A percentile compares a stretch with the other conserved stretches of the same genome.
Conservation (phyloP, 1,139 yeast genomes). For the Geotrichum candidum region DNA sequence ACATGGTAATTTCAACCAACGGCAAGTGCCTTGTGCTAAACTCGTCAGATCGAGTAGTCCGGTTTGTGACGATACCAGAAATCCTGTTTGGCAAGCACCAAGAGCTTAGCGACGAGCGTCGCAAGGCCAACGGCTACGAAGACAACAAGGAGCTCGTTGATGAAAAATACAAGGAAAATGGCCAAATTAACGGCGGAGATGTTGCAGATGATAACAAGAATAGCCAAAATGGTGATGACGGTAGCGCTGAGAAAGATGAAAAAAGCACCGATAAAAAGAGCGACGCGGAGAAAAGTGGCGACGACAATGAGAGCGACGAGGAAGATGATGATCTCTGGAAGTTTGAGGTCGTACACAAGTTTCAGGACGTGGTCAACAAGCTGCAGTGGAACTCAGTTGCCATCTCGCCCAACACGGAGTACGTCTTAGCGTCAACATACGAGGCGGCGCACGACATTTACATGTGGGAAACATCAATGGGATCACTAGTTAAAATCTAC, state of each 20-base stretch:
- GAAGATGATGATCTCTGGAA: constrained; percentile 38
- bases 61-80: constrained; percentile 60
- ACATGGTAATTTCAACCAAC: constrained; percentile 56
- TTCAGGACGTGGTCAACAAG: constrained; percentile 85
- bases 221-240: not conserved
- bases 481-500: constrained; percentile 77
- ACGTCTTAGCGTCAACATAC: constrained; percentile 78
- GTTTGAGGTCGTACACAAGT: constrained; percentile 69
- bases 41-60: constrained; percentile 73
- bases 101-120: not conserved
- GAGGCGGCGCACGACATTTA: constrained; percentile 86
- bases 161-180: constrained; percentile 3
- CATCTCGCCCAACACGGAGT: constrained; percentile 74
- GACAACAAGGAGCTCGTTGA: not conserved
- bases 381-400: constrained; percentile 84
- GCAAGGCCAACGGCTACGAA: not conserved
- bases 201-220: not conserved
- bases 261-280: constrained; percentile 9
- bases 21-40: constrained; percentile 71
- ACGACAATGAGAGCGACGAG: constrained; percentile 20
- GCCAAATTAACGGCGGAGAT: not conserved
- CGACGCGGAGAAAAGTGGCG: constrained; percentile 18
- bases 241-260: constrained; percentile 1
- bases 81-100: not conserved
- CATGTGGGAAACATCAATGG: constrained; percentile 89